Conservation (phyloP, 495 filamentous ascomycete species). For the Penicillium fimorum region DNA sequence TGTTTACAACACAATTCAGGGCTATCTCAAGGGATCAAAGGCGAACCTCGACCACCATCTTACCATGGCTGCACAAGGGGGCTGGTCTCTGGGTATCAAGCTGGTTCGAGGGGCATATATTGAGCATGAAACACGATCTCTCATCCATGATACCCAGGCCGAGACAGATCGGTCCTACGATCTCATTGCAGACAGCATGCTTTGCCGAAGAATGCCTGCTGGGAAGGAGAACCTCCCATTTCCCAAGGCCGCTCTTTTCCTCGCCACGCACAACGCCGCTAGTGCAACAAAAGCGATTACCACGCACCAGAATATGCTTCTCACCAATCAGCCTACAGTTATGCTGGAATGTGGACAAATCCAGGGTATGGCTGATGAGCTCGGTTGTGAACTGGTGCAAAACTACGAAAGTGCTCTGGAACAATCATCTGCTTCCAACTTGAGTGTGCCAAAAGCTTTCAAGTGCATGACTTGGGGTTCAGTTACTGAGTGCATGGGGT, state of each 20-base stretch:
- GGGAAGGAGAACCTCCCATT: slow-evolving; percentile 21
- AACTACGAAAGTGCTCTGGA: slow-evolving; percentile 24
- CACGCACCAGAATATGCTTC: slow-evolving; percentile 23
- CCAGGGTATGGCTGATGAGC: slow-evolving; percentile 50
- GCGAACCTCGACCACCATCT: slow-evolving; percentile 35
- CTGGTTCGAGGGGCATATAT: slow-evolving; percentile 46
- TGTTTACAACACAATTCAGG: slow-evolving; percentile 44
- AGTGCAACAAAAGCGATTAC: slow-evolving; percentile 33
- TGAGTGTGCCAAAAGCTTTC: slow-evolving; percentile 31
- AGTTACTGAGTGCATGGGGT: slow-evolving; percentile 38
- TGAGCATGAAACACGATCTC: slow-evolving; percentile 32
- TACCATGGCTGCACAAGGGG: slow-evolving; percentile 27
- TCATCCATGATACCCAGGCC: slow-evolving; percentile 45
- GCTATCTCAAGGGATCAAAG: slow-evolving; percentile 39
- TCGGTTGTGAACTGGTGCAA: slow-evolving; percentile 33
- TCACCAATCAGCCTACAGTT: slow-evolving; percentile 25
- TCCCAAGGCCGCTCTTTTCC: slow-evolving; percentile 37
- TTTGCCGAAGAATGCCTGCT: slow-evolving; percentile 23
- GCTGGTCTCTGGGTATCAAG: slow-evolving; percentile 38
- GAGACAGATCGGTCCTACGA: slow-evolving; percentile 44
- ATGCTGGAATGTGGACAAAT: slow-evolving; percentile 57
- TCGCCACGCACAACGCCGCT: slow-evolving; percentile 41
- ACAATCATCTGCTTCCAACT: slow-evolving; percentile 12
- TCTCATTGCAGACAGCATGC: slow-evolving; percentile 34
- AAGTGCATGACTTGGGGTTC: slow-evolving; percentile 41